These are phyloP conservation scores for Albatrellus ellisii DNA, from an alignment of 768 basidiomycete genomes.

Conservation along the genomic window DNA sequence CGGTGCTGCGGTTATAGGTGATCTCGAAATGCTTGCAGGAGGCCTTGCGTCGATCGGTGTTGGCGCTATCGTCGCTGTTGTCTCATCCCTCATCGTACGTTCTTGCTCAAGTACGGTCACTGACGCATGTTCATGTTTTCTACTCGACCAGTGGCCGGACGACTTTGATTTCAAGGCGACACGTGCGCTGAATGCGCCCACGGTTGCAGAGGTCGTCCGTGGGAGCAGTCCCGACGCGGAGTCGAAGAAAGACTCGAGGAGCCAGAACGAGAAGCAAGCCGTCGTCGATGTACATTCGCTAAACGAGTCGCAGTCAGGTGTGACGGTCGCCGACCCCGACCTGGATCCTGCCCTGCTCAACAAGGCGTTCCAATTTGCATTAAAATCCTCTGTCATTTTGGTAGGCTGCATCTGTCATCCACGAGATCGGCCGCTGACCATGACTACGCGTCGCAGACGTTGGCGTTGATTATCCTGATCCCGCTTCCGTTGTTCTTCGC, in stretches of 20 bases:
- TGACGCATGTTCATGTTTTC: neutral
- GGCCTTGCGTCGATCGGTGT: constrained; percentile 79
- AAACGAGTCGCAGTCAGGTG: constrained; percentile 23
- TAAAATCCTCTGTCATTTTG: constrained; percentile 54
- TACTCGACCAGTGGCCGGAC: constrained; percentile 49
- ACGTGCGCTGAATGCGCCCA: constrained; percentile 56
- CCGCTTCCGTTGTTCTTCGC: constrained; percentile 85
- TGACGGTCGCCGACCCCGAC: constrained; percentile 28
- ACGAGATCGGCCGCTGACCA: neutral
- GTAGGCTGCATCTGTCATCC: constrained; percentile 25
- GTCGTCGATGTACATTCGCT: constrained; percentile 13
- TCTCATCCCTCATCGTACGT: constrained; percentile 49
- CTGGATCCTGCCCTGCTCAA: constrained; percentile 51
- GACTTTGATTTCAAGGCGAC: constrained; percentile 74
- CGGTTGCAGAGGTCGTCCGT: constrained; percentile 4
- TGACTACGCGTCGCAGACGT: constrained; percentile 24
- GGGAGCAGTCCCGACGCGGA: constrained; percentile 19
- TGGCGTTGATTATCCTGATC: constrained; percentile 58
- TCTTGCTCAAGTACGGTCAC: neutral
- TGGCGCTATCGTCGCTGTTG: constrained; percentile 64
- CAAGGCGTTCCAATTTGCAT: constrained; percentile 73
- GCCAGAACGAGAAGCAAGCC: constrained; percentile 24
- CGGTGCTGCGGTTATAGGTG: constrained; percentile 18
- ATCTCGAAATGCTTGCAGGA: constrained; percentile 74
- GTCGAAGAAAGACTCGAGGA: too few relatives aligned